A percentile compares a stretch with the other conserved stretches of the same genome.
Conservation (phyloP, 768 basidiomycete genomes). For the Boletus bicolor region DNA sequence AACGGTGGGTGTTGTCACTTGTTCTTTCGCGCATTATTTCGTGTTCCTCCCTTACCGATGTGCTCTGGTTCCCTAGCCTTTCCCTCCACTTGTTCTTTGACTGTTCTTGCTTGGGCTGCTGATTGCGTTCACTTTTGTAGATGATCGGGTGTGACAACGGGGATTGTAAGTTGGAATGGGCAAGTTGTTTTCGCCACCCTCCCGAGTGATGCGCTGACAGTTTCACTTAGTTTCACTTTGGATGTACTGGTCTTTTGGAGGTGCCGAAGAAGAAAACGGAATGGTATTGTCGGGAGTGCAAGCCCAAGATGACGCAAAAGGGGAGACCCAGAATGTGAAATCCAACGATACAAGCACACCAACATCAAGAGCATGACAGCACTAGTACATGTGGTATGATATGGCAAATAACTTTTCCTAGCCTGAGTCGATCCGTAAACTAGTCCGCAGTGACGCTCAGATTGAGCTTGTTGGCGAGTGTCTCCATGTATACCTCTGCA, state of each 20-base stretch:
- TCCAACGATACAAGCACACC: background rate
- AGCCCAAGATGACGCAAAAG: slow-evolving; percentile 33
- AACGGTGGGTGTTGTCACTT: slow-evolving; percentile 47
- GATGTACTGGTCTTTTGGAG: slow-evolving; percentile 58
- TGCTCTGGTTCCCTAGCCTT: background rate
- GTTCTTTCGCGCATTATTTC: background rate
- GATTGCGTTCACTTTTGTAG: slow-evolving; percentile 32
- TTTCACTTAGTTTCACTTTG: slow-evolving; percentile 61
- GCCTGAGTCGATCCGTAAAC: background rate
- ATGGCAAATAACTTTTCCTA: slow-evolving; percentile 17
- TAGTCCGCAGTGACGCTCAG: slow-evolving; percentile 42
- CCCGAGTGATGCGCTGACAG: background rate
- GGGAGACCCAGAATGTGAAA: slow-evolving; percentile 31
- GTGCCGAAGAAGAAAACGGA: slow-evolving; percentile 53
- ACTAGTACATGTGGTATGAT: slow-evolving; percentile 19
- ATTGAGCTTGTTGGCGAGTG: slow-evolving; percentile 75
- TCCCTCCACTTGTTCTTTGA: background rate
- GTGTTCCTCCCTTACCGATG: background rate
- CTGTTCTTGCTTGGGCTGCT: background rate
- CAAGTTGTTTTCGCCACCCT: slow-evolving; percentile 36
- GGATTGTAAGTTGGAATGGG: slow-evolving; percentile 80
- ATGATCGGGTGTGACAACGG: slow-evolving; percentile 86
- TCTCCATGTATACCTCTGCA: slow-evolving; percentile 84
- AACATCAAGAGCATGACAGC: background rate
- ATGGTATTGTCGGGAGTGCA: slow-evolving; percentile 75